Conservation (phyloP, 371 early-diverging fungal genomes). For the Mortierella sp. region DNA sequence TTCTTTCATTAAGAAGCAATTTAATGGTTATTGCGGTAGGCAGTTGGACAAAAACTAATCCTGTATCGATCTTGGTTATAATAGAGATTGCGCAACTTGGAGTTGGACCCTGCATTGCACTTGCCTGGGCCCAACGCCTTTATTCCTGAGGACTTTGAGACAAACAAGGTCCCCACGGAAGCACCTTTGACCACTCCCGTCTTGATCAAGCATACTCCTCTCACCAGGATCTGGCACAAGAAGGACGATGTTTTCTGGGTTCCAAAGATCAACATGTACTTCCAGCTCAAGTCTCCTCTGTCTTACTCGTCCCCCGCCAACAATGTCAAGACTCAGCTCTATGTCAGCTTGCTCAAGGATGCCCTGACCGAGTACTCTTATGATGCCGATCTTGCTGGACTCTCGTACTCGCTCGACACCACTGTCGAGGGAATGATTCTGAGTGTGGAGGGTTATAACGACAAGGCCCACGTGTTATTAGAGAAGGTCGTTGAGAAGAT, state of each 20-base stretch:
- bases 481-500: slow-evolving; percentile 80
- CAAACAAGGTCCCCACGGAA: slow-evolving; percentile 62
- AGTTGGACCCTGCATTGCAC: slow-evolving; percentile 68
- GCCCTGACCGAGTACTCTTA: slow-evolving; percentile 87
- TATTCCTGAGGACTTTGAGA: slow-evolving; percentile 82
- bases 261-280: slow-evolving; percentile 72
- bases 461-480: slow-evolving; percentile 83
- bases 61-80: neutral
- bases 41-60: neutral
- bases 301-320: slow-evolving; percentile 58
- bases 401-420: slow-evolving; percentile 79
- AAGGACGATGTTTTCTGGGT: slow-evolving; percentile 93
- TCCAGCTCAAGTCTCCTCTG: slow-evolving; percentile 53
- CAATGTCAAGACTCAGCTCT: slow-evolving; percentile 73
- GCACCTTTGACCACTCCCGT: slow-evolving; percentile 62
- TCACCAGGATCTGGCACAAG: slow-evolving; percentile 91
- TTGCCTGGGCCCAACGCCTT: slow-evolving; percentile 87
- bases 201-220: slow-evolving; percentile 73
- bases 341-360: slow-evolving; percentile 84
- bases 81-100: slow-evolving; percentile 65
- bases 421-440: slow-evolving; percentile 78
- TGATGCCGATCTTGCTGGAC: slow-evolving; percentile 90
- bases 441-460: slow-evolving; percentile 85
- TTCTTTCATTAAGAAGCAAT: neutral
- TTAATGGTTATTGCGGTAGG: neutral